Evolutionary conservation across 495 filamentous ascomycete genomes (phyloP).

Genomic region (Trichocladium antarcticum): DNA sequence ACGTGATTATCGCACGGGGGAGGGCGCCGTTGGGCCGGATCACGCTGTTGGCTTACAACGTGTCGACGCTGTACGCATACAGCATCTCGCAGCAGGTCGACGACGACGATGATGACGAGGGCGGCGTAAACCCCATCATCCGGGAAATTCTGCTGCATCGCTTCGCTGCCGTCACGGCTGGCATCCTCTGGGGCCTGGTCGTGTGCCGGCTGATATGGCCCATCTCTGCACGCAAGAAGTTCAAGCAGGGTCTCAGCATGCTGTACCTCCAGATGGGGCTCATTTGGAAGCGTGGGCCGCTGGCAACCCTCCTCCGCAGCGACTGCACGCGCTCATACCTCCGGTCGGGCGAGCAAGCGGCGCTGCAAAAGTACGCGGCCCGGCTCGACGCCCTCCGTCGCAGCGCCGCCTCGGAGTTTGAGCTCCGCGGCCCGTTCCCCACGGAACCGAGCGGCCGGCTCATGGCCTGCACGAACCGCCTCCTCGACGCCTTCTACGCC

Average conservation of each 20-base stretch:
- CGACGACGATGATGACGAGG: slow-evolving; percentile 74
- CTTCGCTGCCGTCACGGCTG: slow-evolving; percentile 74
- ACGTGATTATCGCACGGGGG: slow-evolving; percentile 71
- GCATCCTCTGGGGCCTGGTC: slow-evolving; percentile 85
- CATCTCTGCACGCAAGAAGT: slow-evolving; percentile 72
- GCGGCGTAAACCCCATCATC: slow-evolving; percentile 73
- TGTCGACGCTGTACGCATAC: slow-evolving; percentile 92
- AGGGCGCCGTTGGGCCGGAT: slow-evolving; percentile 89
- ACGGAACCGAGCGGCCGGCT: slow-evolving; percentile 56
- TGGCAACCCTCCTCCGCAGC: slow-evolving; percentile 54
- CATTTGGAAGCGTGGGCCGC: slow-evolving; percentile 91
- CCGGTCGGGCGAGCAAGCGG: slow-evolving; percentile 68
- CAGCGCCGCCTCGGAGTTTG: slow-evolving; percentile 70
- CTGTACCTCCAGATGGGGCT: slow-evolving; percentile 91
- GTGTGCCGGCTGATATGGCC: slow-evolving; percentile 88
- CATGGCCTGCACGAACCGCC: slow-evolving; percentile 63
- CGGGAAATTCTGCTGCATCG: slow-evolving; percentile 83
- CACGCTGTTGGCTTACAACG: slow-evolving; percentile 88
- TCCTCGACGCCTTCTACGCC: slow-evolving; percentile 86
- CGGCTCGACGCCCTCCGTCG: slow-evolving; percentile 59
- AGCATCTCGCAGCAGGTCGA: slow-evolving; percentile 67
- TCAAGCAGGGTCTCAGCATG: slow-evolving; percentile 74
- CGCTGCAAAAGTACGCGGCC: slow-evolving; percentile 46
- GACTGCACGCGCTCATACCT: slow-evolving; percentile 55
- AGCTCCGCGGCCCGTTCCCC: slow-evolving; percentile 76